Base-by-base conservation (phyloP, 176 grass and related monocot genomes). In the Panicum miliaceum region DNA sequence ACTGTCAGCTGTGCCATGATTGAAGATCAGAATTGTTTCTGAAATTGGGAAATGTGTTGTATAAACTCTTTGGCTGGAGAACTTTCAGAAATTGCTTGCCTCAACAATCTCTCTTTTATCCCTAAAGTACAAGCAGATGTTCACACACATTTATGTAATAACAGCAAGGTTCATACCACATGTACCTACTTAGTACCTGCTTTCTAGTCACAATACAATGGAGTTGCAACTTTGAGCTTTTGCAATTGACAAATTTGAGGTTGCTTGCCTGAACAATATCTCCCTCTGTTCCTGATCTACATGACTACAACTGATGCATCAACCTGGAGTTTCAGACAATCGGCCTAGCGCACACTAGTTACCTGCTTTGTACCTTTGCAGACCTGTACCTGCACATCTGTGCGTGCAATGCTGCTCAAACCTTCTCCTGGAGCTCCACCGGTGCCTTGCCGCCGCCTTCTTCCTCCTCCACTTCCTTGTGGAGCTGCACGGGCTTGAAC, bases 401-500 rank as follows among this genome's bases (percentile, higher is more conserved):
- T 48, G 56, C 43, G 42, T 67, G 5, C 75, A 8, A 51, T 20
- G 7, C 82, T 45, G 37, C 42, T 89, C 68, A 89, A 76, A 86
- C 79, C 51, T 86, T 84, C 25, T 86, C 62, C 27, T 86, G 68
- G 60, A 92, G 52, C 27, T 92, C 86, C 45, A 86, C 83, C 4
- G 74, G 27, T 19, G 79, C 29, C n/a, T 68, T 77, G 23, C 64
- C 51, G 23, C 64, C 51, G 29, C 42, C 53, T 42, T 84, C 52
- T 1, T 60, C 77, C 0, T 91, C 78, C 37, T 70, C 67, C 56
- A 12, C n/a, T 74, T 34, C 3, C 58, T 89, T 68, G 34, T 61
- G 66, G 14, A 84, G 25, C 38, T 93, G 80, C 13, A 97, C 6
- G 0, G 86, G 88, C 67, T 94, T 97, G 64, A 83, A 97, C 3